Evolutionary conservation across 2,329 filamentous ascomycete species (phyloP).

Genomic region (Elsinoe fawcettii): DNA sequence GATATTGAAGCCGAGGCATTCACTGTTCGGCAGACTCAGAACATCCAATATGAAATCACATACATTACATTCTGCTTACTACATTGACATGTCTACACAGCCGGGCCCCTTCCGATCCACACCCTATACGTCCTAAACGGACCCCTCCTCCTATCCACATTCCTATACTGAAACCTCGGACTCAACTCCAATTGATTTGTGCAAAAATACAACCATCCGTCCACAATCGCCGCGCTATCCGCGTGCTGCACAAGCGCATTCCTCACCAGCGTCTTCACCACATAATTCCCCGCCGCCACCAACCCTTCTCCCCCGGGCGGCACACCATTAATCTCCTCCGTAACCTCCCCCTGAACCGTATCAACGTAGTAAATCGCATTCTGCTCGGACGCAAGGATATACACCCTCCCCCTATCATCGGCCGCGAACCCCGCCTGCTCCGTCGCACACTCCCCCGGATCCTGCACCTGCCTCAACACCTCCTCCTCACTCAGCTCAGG

Average conservation of each 20-base stretch:
- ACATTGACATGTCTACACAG: constrained; percentile 24
- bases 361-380: constrained; percentile 40
- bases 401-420: constrained; percentile 35
- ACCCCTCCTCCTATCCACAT: constrained; percentile 31
- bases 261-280: constrained; percentile 35
- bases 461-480: constrained; percentile 31
- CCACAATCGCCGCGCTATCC: constrained; percentile 34
- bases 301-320: constrained; percentile 28
- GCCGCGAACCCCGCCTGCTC: constrained; percentile 39
- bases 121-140: constrained; percentile 32
- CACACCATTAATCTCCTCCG: constrained; percentile 31
- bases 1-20: not conserved
- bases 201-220: constrained; percentile 38
- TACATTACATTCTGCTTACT: not conserved
- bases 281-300: constrained; percentile 31
- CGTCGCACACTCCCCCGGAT: constrained; percentile 34
- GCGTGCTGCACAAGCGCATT: constrained; percentile 38
- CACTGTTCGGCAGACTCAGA: too few species aligned
- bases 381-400: constrained; percentile 37
- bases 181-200: constrained; percentile 36
- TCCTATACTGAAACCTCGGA: constrained; percentile 33
- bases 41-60: too few species aligned
- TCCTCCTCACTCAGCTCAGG: constrained; percentile 29
- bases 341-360: constrained; percentile 30
- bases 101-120: constrained; percentile 33